Conservation (phyloP, 2,329 filamentous ascomycete genomes). For the Fusarium euwallaceae region DNA sequence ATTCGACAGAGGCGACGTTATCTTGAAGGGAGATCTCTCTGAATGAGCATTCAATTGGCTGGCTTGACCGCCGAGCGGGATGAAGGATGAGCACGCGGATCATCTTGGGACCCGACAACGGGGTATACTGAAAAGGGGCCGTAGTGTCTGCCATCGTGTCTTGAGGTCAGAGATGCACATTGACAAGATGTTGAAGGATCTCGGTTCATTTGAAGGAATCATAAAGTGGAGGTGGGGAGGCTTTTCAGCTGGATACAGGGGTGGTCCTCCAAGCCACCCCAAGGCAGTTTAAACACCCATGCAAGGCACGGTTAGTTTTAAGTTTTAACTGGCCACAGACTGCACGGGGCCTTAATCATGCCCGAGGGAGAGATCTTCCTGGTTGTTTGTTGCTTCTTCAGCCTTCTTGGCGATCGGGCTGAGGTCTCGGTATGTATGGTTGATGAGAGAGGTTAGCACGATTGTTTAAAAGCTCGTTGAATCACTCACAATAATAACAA, state of each 20-base stretch:
- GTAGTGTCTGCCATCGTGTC: background rate
- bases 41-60: background rate
- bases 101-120: background rate
- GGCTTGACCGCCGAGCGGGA: background rate
- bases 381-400: background rate
- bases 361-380: background rate
- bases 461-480: too few species aligned
- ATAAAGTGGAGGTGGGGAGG: background rate
- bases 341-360: background rate
- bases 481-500: too few species aligned
- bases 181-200: background rate
- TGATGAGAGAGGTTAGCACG: too few species aligned
- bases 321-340: background rate
- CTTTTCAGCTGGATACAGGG: background rate
- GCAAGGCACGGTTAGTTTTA: background rate
- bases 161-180: background rate
- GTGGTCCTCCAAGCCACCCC: background rate
- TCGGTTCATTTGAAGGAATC: background rate
- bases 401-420: background rate
- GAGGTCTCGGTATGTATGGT: background rate
- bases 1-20: background rate
- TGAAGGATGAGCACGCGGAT: background rate
- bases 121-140: background rate
- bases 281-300: background rate
- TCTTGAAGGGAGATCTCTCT: background rate